Percentiles rank a stretch among this genome's conserved stretches.
phyloP scores from a whole-genome alignment of 2,329 filamentous ascomycete species.

The Claviceps digitariae region DNA sequence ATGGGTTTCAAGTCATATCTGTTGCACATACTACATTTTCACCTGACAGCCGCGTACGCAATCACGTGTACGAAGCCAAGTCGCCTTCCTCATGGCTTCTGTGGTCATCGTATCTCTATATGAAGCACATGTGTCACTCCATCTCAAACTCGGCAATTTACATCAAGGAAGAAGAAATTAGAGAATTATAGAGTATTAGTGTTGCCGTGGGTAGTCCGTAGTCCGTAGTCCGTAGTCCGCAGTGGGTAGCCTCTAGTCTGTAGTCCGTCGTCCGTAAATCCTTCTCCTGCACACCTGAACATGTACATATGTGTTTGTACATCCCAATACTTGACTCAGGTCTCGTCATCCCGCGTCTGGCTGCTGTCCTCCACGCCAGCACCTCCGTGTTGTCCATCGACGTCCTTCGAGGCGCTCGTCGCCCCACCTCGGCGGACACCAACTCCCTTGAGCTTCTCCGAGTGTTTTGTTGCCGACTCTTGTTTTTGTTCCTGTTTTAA shows the following conservation, averaged over 20 bases:
- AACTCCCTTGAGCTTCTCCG: slow-evolving; percentile 17
- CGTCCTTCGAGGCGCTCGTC: background rate
- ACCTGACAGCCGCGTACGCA: too few species aligned
- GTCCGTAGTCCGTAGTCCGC: background rate
- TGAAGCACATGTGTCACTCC: background rate
- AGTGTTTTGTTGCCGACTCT: slow-evolving; percentile 2
- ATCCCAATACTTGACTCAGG: background rate
- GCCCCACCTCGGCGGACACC: slow-evolving; percentile 11
- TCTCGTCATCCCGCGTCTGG: background rate
- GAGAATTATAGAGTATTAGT: background rate
- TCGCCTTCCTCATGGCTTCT: background rate
- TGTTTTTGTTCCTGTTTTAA: background rate
- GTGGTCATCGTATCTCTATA: background rate
- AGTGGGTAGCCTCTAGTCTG: background rate
- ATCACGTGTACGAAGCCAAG: background rate
- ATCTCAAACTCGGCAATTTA: background rate
- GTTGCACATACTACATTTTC: too few species aligned
- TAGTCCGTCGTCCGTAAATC: background rate
- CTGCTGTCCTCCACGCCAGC: slow-evolving; percentile 1
- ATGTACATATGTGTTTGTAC: too few species aligned
- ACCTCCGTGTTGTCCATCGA: background rate
- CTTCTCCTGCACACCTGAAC: too few species aligned
- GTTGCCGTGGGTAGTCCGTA: background rate
- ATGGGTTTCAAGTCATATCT: too few species aligned
- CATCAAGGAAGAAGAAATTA: background rate